Base-by-base conservation (phyloP, 129 eudicot genomes). In the Chrysanthemum lavandulifolium region DNA sequence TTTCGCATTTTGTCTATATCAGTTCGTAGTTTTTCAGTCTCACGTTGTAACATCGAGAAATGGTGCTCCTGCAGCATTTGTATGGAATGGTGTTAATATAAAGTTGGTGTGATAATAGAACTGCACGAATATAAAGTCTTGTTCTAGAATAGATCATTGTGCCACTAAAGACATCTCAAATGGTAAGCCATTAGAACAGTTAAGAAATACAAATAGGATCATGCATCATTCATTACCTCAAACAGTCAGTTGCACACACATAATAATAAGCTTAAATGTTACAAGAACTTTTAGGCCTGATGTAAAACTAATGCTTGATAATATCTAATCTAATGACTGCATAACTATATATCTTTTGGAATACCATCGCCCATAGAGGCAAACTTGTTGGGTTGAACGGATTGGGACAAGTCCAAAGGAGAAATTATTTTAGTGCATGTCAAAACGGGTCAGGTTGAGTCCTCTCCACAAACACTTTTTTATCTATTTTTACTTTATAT, bases 1-100 rank as follows among this genome's bases (percentile, higher is more conserved):
- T 92, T 82, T 64, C 92, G 89, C 86, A 89, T 82, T 83, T 89
- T 89, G 49, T 87, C 92, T 23, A 89, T 86, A 75, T 89, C 96
- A 65, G 80, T 83, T 54, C 84, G 81, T 18, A 89, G 80, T 83
- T 89, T 89, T 73, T 86, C 96, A 68, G 92, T 80, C 79, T 89
- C 96, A 63, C 96, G 88, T 80, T 84, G 89, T 83, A 89, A 76
- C 80, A 85, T 58, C 10, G 96, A 82, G 74, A 89, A 86, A 54
- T 89, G 96, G 79, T 86, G 96, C 73, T 89, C 96, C 96, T 89
- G 84, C 81, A 80, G 9, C 73, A 79, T 53, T 70, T 7, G n/a
- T 25, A 54, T 57, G 48, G 3, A 62, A 21, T 47, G 55, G 61
- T 15, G 53, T 51, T 67, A 6, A 71, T 27, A 49, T 12, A 33